These are phyloP conservation scores for Pleurotus pulmonarius DNA, from an alignment of 768 basidiomycete genomes.

Conservation along the genomic window DNA sequence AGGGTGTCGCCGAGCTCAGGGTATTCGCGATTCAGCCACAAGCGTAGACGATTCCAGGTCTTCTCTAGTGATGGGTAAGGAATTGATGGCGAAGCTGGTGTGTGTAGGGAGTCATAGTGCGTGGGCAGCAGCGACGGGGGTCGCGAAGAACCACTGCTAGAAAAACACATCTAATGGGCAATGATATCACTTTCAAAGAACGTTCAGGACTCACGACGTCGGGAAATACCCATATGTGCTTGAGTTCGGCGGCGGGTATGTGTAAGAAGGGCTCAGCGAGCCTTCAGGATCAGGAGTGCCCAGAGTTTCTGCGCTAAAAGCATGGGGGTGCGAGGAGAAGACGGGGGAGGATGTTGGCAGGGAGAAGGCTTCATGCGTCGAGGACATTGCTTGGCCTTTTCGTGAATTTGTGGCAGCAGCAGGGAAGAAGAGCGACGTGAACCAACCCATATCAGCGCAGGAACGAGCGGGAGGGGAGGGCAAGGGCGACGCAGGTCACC, in stretches of 20 bases:
- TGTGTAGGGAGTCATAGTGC: slow-evolving; percentile 51
- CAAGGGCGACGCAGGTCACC: slow-evolving; percentile 1
- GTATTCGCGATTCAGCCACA: slow-evolving; percentile 83
- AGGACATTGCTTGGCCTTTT: slow-evolving; percentile 65
- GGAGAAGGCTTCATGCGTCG: slow-evolving; percentile 87
- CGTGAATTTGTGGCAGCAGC: slow-evolving; percentile 44
- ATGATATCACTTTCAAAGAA: slow-evolving; percentile 7
- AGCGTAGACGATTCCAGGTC: slow-evolving; percentile 81
- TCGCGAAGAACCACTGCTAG: slow-evolving; percentile 35
- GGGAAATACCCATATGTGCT: slow-evolving; percentile 59
- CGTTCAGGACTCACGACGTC: slow-evolving; percentile 40
- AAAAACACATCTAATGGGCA: slow-evolving; percentile 9
- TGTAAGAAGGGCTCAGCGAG: slow-evolving; percentile 52
- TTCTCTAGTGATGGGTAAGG: slow-evolving; percentile 75
- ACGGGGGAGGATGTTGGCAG: slow-evolving; percentile 72
- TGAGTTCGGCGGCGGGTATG: slow-evolving; percentile 72
- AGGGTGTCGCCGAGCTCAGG: slow-evolving; percentile 95
- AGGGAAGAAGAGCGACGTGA: slow-evolving; percentile 60
- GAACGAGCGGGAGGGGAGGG: slow-evolving; percentile 4
- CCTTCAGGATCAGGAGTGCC: slow-evolving; percentile 45
- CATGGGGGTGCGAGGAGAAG: slow-evolving; percentile 49
- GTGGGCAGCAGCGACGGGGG: slow-evolving; percentile 63
- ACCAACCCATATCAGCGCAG: slow-evolving; percentile 60
- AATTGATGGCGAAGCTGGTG: slow-evolving; percentile 35
- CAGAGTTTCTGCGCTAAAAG: slow-evolving; percentile 54